Base-by-base conservation (phyloP, 768 basidiomycete genomes). In the Pleurotus platypus region DNA sequence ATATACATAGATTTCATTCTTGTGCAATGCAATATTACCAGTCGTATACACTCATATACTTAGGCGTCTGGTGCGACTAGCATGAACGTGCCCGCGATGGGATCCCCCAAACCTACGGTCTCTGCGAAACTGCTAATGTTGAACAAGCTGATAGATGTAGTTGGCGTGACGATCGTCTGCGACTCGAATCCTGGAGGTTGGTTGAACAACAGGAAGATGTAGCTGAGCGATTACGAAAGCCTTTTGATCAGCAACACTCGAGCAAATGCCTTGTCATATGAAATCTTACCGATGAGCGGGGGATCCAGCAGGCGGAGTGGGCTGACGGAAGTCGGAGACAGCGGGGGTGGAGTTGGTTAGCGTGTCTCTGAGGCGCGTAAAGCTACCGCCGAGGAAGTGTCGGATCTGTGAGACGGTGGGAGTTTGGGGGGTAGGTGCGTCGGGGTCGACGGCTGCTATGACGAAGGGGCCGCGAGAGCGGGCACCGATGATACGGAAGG, bases 31-130 rank as follows among this genome's bases (percentile, higher is more conserved):
- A 35, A 35, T 35, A 35, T 11, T 35, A 11, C 30, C 9, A 26
- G 5, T 26, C 30, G 9, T 35, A 11, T 11, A 35, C 2, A 35
- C 11, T 11, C 7, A 11, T 35, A 9, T 9, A 11, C 30, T 15
- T 42, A 54, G 16, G 51, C 51, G 43, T 69, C 65, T 2, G 76
- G 73, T 1, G 67, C 75, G 22, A 79, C 77, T 12, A 70, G 64
- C 73, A 79, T 78, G 63, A 78, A 82, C 0, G 77, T 78, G 46
- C 79, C 80, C 11, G 70, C 80, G 38, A 81, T 69, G 0, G 79
- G 78, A 13, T 70, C 62, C 24, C 80, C 80, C 13, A 82, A 66
- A 7, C 74, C 70, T 24, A 76, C 74, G 12, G 64, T 66, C 9
- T 58, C 60, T 0, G 77, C 76, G 58, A 81, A 82, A 18, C 64